phyloP scores from a whole-genome alignment of 2,329 filamentous ascomycete genomes.

The Pseudogymnoascus sp. region DNA sequence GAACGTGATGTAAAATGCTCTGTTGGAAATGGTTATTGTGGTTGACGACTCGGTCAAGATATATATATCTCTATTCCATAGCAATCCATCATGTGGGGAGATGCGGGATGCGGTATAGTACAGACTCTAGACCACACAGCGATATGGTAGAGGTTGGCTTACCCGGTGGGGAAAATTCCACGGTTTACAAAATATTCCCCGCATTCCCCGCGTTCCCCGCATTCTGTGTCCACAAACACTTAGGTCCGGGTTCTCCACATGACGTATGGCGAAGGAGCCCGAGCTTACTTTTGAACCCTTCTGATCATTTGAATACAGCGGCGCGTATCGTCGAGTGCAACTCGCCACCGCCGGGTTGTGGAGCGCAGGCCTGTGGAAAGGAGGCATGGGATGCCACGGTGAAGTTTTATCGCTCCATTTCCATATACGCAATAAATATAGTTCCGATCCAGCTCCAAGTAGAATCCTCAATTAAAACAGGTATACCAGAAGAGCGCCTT shows the following conservation, averaged over 20 bases:
- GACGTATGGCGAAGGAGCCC: neutral
- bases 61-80: neutral
- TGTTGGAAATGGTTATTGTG: neutral
- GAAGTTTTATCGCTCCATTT: neutral
- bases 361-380: neutral
- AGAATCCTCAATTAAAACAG: no score
- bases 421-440: neutral
- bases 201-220: neutral
- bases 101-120: neutral
- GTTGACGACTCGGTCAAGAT: neutral
- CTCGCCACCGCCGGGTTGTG: neutral
- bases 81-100: neutral
- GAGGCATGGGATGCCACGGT: neutral
- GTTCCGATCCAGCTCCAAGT: no score
- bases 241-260: slow-evolving; percentile 1
- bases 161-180: neutral
- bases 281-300: neutral
- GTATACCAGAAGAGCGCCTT: no score
- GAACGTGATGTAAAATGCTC: neutral
- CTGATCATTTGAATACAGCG: neutral
- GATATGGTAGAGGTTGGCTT: neutral
- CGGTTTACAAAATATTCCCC: neutral
- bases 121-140: neutral
- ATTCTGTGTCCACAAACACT: neutral
- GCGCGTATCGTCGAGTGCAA: neutral